Evolutionary conservation across 306 rosid genomes (phyloP), one percentile per base, ranked within the genome.

Genomic region (Notholithocarpus densiflorus): DNA sequence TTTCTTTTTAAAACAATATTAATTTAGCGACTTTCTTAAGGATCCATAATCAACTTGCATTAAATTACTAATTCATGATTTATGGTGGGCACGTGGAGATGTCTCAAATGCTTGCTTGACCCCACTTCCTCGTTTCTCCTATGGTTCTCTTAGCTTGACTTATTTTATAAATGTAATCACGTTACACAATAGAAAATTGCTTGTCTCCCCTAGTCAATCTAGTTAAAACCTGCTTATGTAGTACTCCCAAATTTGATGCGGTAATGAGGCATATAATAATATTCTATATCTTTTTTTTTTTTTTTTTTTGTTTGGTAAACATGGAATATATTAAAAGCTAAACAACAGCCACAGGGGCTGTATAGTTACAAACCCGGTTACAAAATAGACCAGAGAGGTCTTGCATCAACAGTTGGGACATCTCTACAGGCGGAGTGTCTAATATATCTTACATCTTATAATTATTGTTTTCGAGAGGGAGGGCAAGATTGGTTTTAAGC

Each of bases 21-120:
- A 52, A 37, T 78, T 56, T 56, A 70, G 19, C 77, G 27, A 71
- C 80, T 82, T 73, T 71, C 79, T 53, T 8, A 45, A 73, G 31
- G 37, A 72, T 80, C 79, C 71, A 59, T 64, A 48, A 60, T 80
- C 89, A 83, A 78, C 75, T 84, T 76, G 80, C 52, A 19, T 14
- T 83, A 75, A 59, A 81, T 74, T 75, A 72, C 34, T 80, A 59
- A 55, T 31, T 72, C 66, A 32, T 53, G 75, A 15, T 18, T 71
- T 79, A 72, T 85, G 86, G 85, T 34, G 73, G 29, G 86, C 96
- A 89, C 77, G 90, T 86, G 91, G 83, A 23, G 19, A 32, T 87
- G 93, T 84, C 79, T 84, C 77, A 80, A 61, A 84, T 40, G 45
- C 45, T 40, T 40, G n/a, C 21, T 80, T 26, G 79, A 56, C 23